Evolutionary conservation across 176 grass and related monocot genomes (phyloP).

Genomic region (Triticum urartu): DNA sequence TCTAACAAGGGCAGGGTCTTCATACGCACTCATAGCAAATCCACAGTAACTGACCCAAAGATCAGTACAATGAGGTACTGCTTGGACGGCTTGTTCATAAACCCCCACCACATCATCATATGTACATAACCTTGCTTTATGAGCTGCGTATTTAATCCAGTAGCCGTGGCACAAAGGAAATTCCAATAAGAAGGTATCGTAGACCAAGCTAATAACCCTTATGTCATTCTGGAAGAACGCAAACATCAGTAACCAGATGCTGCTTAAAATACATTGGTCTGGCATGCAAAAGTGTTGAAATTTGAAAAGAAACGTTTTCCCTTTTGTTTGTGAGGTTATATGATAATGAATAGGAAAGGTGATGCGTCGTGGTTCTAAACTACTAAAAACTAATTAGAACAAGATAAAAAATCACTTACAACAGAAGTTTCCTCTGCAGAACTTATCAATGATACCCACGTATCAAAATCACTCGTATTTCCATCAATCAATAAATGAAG

Average conservation of each 20-base stretch:
- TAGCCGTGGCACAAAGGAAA: constrained; percentile 82
- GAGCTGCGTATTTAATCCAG: constrained; percentile 81
- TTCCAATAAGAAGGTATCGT: constrained; percentile 63
- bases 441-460: constrained; percentile 62
- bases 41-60: constrained; percentile 85
- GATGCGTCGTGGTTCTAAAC: constrained; percentile 1
- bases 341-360: neutral
- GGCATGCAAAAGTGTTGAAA: constrained; percentile 28
- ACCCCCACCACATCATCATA: constrained; percentile 49
- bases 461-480: constrained; percentile 42
- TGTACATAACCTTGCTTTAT: constrained; percentile 61
- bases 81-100: constrained; percentile 73
- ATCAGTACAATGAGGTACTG: constrained; percentile 60
- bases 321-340: neutral
- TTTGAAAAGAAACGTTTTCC: constrained; percentile 26
- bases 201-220: constrained; percentile 54
- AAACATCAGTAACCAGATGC: constrained; percentile 37
- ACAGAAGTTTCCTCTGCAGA: constrained; percentile 51
- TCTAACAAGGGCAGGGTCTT: constrained; percentile 74
- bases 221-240: constrained; percentile 65
- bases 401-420: constrained; percentile 44
- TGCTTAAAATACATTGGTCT: neutral
- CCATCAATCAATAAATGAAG: constrained; percentile 36
- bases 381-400: constrained; percentile 14
- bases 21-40: constrained; percentile 59